Conservation (phyloP, 495 filamentous ascomycete species). For the Beverwykella pulmonaria region DNA sequence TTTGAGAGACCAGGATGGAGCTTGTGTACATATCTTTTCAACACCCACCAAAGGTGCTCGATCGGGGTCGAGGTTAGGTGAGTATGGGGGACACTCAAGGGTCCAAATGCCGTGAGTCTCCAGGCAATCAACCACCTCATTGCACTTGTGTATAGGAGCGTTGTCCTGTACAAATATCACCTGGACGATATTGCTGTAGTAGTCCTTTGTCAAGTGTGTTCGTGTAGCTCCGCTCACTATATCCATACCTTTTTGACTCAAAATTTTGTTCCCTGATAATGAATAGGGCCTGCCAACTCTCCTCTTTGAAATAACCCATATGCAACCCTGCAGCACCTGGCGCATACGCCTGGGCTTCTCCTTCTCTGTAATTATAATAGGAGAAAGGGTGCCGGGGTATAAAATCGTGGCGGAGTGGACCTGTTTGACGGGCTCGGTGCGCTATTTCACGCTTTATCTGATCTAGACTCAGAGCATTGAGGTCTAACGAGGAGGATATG, state of each 20-base stretch:
- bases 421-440: too few species aligned
- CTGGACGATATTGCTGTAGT: not conserved
- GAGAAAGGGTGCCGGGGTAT: too few species aligned
- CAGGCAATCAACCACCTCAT: not conserved
- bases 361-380: not conserved
- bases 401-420: too few species aligned
- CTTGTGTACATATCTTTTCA: constrained; percentile 30
- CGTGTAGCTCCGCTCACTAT: not conserved
- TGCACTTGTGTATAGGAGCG: not conserved
- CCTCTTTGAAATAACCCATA: not conserved
- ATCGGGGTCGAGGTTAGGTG: constrained; percentile 32
- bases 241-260: not conserved
- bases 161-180: constrained; percentile 6
- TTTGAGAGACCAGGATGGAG: constrained; percentile 15
- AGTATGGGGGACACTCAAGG: constrained; percentile 31
- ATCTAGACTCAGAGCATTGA: too few species aligned
- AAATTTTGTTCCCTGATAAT: too few species aligned
- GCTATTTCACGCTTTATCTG: too few species aligned
- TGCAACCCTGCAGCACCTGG: not conserved
- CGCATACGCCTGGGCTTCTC: too few species aligned
- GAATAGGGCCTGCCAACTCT: too few species aligned
- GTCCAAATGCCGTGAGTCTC: constrained; percentile 8
- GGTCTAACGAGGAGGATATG: too few species aligned
- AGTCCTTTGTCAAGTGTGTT: not conserved
- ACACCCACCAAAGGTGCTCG: constrained; percentile 21